Evolutionary conservation across 2,329 filamentous ascomycete species (phyloP).

Genomic region (Zymoseptoria ardabiliae): DNA sequence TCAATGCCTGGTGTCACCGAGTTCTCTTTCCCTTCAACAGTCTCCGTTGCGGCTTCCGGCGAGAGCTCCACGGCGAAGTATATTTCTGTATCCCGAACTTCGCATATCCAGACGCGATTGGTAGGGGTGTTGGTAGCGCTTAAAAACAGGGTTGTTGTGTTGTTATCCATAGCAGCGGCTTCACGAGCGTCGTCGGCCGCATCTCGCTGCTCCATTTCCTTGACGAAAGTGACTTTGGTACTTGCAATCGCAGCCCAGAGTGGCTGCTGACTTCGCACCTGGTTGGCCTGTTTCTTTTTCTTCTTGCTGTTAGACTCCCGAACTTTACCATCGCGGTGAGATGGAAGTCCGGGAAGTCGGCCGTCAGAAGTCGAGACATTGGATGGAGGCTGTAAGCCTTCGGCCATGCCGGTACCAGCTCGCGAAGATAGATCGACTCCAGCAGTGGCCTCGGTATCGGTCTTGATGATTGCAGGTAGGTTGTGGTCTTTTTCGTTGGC

Average conservation of each 20-base stretch:
- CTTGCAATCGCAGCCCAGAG: slow-evolving; percentile 91
- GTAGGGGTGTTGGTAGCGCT: slow-evolving; percentile 49
- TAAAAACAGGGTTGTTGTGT: slow-evolving; percentile 56
- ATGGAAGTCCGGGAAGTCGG: slow-evolving; percentile 45
- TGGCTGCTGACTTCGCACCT: slow-evolving; percentile 82
- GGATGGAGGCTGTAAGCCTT: slow-evolving; percentile 19
- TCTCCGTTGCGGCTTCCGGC: slow-evolving; percentile 19
- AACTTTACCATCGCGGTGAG: slow-evolving; percentile 48
- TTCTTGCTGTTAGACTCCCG: slow-evolving; percentile 63
- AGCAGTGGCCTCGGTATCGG: slow-evolving; percentile 26
- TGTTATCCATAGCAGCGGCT: slow-evolving; percentile 67
- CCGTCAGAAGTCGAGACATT: slow-evolving; percentile 36
- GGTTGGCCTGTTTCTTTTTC: slow-evolving; percentile 82
- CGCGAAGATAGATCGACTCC: slow-evolving; percentile 18
- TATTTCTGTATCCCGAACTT: slow-evolving; percentile 70
- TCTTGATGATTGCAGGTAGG: slow-evolving; percentile 23
- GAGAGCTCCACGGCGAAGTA: slow-evolving; percentile 49
- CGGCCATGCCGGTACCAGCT: slow-evolving; percentile 13
- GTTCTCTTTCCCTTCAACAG: slow-evolving; percentile 29
- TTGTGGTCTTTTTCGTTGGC: slow-evolving; percentile 28
- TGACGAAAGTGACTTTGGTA: slow-evolving; percentile 93
- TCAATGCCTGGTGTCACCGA: slow-evolving; percentile 48
- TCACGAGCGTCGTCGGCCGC: slow-evolving; percentile 65
- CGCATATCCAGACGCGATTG: slow-evolving; percentile 72
- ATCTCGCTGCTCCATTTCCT: slow-evolving; percentile 68